Percentiles rank a stretch among this genome's conserved stretches.
phyloP scores from a whole-genome alignment of 768 basidiomycete species.

The Tulasnella sp. region DNA sequence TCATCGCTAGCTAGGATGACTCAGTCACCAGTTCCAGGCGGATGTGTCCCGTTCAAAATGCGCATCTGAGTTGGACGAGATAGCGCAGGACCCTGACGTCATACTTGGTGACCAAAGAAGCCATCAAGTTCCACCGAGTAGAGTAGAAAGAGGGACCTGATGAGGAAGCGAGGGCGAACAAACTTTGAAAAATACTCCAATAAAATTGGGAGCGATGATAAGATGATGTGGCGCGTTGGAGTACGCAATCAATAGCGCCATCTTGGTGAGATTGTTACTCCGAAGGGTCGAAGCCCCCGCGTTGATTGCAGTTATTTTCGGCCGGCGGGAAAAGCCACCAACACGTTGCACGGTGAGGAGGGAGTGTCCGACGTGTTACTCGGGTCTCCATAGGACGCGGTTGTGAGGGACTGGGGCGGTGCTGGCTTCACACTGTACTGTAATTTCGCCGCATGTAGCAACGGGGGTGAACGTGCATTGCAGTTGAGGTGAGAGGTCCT shows the following conservation, averaged over 20 bases:
- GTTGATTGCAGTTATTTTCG: neutral
- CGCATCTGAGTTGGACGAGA: too few relatives aligned
- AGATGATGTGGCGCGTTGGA: too few relatives aligned
- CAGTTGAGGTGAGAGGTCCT: conserved; percentile 6
- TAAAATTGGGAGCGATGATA: too few relatives aligned
- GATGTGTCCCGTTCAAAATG: too few relatives aligned
- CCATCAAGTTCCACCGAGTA: too few relatives aligned
- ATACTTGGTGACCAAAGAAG: too few relatives aligned
- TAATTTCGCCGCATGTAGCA: conserved; percentile 2
- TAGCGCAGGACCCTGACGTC: too few relatives aligned
- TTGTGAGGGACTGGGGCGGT: neutral
- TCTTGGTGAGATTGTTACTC: neutral
- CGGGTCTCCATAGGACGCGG: neutral
- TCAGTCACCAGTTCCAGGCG: too few relatives aligned
- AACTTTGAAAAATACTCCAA: too few relatives aligned
- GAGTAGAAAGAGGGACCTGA: too few relatives aligned
- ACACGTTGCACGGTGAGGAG: conserved; percentile 3
- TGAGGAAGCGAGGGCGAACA: too few relatives aligned
- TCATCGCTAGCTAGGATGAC: too few relatives aligned
- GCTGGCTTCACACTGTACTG: neutral
- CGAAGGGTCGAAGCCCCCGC: neutral
- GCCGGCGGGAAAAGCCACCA: neutral
- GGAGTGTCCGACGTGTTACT: neutral
- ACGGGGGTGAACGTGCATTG: neutral
- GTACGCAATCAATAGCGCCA: neutral